Percentiles rank a stretch among this genome's conserved stretches.
These are phyloP conservation scores for Babesia gibsoni DNA, from an alignment of 169 alveolate species.

Conservation along the genomic window DNA sequence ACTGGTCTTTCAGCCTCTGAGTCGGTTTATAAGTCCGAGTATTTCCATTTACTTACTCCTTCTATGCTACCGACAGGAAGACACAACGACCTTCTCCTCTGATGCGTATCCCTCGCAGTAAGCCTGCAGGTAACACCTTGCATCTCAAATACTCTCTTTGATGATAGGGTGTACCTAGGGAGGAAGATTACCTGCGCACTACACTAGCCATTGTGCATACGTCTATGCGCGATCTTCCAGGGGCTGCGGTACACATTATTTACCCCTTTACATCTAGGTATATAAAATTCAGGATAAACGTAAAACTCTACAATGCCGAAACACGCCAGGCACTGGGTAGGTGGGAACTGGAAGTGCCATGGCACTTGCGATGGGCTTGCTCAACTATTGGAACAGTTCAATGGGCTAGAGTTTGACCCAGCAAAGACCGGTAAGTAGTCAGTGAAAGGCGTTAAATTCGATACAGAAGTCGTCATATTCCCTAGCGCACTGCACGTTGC, in stretches of 20 bases:
- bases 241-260: too few relatives aligned
- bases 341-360: conserved; percentile 70
- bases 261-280: too few relatives aligned
- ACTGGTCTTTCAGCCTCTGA: conserved; percentile 2
- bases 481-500: conserved; percentile 44
- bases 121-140: background rate
- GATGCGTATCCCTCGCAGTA: conserved; percentile 8
- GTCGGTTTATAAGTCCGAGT: background rate
- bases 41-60: background rate
- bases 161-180: too few relatives aligned
- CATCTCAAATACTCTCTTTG: background rate
- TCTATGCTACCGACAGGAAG: background rate
- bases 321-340: conserved; percentile 40
- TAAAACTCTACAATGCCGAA: too few relatives aligned
- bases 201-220: too few relatives aligned
- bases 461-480: conserved; percentile 57
- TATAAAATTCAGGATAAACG: too few relatives aligned
- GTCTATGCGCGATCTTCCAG: too few relatives aligned
- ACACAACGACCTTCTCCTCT: conserved; percentile 12
- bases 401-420: conserved; percentile 8
- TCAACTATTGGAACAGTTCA: conserved; percentile 1
- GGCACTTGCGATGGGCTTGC: conserved; percentile 36
- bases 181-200: too few relatives aligned
- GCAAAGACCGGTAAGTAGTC: conserved; percentile 25
- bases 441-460: background rate